Conservation (phyloP, 2,329 filamentous ascomycete genomes). For the Blumeria graminis region DNA sequence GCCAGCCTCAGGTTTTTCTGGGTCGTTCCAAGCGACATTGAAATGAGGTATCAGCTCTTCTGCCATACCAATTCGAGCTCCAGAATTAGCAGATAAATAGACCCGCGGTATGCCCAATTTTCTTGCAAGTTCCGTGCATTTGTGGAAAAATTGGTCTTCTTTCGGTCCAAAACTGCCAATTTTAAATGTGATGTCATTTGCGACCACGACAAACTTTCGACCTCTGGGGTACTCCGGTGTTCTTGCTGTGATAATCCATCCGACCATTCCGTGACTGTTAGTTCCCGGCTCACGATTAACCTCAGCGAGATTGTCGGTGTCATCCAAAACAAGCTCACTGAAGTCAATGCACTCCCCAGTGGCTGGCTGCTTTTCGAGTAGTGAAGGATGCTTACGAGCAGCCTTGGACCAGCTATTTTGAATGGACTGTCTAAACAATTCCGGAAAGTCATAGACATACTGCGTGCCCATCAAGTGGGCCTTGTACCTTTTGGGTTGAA, state of each 20-base stretch:
- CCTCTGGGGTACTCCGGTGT: slow-evolving; percentile 90
- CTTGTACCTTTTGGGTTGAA: slow-evolving; percentile 98
- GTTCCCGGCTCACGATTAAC: slow-evolving; percentile 86
- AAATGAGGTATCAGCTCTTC: slow-evolving; percentile 95
- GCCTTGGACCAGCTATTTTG: slow-evolving; percentile 80
- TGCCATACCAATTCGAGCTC: slow-evolving; percentile 87
- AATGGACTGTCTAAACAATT: slow-evolving; percentile 93
- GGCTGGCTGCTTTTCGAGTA: slow-evolving; percentile 61
- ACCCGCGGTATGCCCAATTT: slow-evolving; percentile 89
- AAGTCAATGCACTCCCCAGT: slow-evolving; percentile 82
- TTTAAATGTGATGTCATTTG: slow-evolving; percentile 98
- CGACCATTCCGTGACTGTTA: slow-evolving; percentile 95
- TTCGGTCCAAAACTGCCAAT: slow-evolving; percentile 92
- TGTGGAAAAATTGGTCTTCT: slow-evolving; percentile 97
- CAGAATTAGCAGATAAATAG: slow-evolving; percentile 96
- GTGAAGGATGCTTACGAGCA: slow-evolving; percentile 44
- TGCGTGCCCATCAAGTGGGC: slow-evolving; percentile 97
- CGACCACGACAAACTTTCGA: slow-evolving; percentile 80
- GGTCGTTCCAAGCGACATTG: slow-evolving; percentile 88
- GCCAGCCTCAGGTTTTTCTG: slow-evolving; percentile 53
- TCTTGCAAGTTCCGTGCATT: slow-evolving; percentile 89
- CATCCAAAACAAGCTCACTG: slow-evolving; percentile 83
- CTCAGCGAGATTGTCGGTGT: slow-evolving; percentile 74
- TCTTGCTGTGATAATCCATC: slow-evolving; percentile 83
- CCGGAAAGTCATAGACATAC: slow-evolving; percentile 98